phyloP scores from a whole-genome alignment of 2,329 filamentous ascomycete genomes.

The Colletotrichum horii region DNA sequence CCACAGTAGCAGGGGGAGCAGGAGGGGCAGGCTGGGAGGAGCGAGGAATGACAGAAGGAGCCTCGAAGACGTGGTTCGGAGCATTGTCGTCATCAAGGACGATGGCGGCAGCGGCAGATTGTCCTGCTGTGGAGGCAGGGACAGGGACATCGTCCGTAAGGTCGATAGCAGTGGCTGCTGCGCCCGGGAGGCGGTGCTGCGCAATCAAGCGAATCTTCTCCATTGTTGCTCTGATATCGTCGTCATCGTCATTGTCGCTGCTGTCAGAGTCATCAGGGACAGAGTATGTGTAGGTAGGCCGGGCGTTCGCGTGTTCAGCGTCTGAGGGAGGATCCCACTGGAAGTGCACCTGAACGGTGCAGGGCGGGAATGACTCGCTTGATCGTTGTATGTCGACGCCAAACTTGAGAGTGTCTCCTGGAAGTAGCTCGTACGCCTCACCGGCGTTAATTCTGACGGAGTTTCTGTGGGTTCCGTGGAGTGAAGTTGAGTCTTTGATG shows the following conservation, averaged over 20 bases:
- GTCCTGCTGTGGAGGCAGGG: neutral
- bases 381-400: conserved; percentile 40
- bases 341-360: conserved; percentile 37
- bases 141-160: neutral
- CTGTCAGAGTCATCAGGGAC: conserved; percentile 49
- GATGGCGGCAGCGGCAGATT: neutral
- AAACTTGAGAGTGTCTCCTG: conserved; percentile 39
- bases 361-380: conserved; percentile 40
- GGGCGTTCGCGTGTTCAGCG: neutral
- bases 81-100: neutral
- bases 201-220: neutral
- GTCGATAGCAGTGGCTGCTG: neutral
- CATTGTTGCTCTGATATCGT: conserved; percentile 12
- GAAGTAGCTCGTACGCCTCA: conserved; percentile 22
- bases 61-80: neutral
- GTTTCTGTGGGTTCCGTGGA: conserved; percentile 59
- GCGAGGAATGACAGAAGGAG: neutral
- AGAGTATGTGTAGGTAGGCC: conserved; percentile 39
- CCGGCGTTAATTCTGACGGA: conserved; percentile 25
- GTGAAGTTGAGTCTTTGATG: conserved; percentile 52
- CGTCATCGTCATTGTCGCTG: conserved; percentile 29
- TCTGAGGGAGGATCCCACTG: conserved; percentile 26
- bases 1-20: neutral
- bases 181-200: neutral
- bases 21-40: neutral